Percentiles rank a stretch among this genome's conserved stretches.
Conservation (phyloP, 495 filamentous ascomycete species). For the Geoglossum glabrum region DNA sequence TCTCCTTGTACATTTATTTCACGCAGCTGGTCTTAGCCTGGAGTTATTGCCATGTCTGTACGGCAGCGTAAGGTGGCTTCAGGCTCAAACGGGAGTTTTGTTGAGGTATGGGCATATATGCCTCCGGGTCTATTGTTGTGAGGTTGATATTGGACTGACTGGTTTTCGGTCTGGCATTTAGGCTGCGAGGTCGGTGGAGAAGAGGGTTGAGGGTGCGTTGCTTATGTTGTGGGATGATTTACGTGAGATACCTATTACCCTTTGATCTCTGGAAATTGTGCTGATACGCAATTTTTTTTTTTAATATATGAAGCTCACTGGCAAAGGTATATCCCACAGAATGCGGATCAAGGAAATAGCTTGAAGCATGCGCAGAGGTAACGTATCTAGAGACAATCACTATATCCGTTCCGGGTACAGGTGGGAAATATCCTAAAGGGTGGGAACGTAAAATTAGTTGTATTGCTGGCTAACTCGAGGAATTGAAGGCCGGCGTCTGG, state of each 20-base stretch:
- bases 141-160: background rate
- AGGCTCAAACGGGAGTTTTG: background rate
- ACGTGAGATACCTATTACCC: background rate
- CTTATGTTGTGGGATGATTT: slow-evolving; percentile 4
- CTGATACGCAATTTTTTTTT: background rate
- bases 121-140: background rate
- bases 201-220: background rate
- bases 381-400: slow-evolving; percentile 2
- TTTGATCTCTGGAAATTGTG: background rate
- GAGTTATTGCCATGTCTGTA: background rate
- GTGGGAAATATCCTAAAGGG: background rate
- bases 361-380: background rate
- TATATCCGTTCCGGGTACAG: slow-evolving; percentile 6
- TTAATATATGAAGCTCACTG: too few relatives aligned
- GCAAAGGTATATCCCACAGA: background rate
- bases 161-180: background rate
- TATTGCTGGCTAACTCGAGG: background rate
- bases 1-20: background rate
- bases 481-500: slow-evolving; percentile 1
- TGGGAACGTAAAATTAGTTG: background rate
- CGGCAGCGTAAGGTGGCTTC: background rate
- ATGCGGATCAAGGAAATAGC: background rate
- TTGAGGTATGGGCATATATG: background rate
- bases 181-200: background rate
- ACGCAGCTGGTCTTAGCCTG: background rate